phyloP scores from a whole-genome alignment of 2,329 filamentous ascomycete species.

The Bertia moriformis region DNA sequence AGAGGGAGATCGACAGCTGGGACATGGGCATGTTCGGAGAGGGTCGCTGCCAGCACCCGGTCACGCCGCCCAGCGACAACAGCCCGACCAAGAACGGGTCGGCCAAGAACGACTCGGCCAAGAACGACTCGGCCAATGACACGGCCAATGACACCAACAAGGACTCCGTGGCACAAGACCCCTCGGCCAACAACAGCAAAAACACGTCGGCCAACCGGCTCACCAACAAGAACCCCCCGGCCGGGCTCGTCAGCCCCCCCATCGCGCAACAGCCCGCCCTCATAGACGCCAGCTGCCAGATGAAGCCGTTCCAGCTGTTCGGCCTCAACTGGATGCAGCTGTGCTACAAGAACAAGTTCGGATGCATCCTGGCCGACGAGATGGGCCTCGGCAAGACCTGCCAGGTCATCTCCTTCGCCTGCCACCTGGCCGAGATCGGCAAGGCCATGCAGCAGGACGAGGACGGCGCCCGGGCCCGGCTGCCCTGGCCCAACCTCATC shows the following conservation, averaged over 20 bases:
- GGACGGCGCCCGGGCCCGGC: too few relatives aligned
- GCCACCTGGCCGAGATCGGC: conserved; percentile 61
- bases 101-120: conserved; percentile 9
- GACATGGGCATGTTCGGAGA: conserved; percentile 30
- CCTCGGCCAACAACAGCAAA: conserved; percentile 13
- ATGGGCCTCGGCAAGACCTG: conserved; percentile 97
- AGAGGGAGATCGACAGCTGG: conserved; percentile 29
- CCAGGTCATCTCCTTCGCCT: conserved; percentile 84
- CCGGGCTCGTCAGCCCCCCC: conserved; percentile 17
- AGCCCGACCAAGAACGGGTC: conserved; percentile 11
- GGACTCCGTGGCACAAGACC: conserved; percentile 8
- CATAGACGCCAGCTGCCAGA: conserved; percentile 61
- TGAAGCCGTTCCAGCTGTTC: conserved; percentile 90
- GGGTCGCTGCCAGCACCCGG: conserved; percentile 20
- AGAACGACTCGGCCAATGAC: conserved; percentile 12
- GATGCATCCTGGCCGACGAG: conserved; percentile 88
- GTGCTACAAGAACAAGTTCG: conserved; percentile 64
- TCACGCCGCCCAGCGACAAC: conserved; percentile 18
- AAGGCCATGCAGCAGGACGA: conserved; percentile 11
- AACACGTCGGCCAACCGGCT: conserved; percentile 23
- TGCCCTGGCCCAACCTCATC: conserved; percentile 62
- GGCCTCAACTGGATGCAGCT: conserved; percentile 89
- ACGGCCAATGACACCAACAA: conserved; percentile 18
- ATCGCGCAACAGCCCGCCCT: conserved; percentile 52
- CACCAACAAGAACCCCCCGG: too few relatives aligned